Evolutionary conservation across 306 rosid genomes (phyloP), one percentile per base, ranked within the genome.

Genomic region (Cucumis melo): DNA sequence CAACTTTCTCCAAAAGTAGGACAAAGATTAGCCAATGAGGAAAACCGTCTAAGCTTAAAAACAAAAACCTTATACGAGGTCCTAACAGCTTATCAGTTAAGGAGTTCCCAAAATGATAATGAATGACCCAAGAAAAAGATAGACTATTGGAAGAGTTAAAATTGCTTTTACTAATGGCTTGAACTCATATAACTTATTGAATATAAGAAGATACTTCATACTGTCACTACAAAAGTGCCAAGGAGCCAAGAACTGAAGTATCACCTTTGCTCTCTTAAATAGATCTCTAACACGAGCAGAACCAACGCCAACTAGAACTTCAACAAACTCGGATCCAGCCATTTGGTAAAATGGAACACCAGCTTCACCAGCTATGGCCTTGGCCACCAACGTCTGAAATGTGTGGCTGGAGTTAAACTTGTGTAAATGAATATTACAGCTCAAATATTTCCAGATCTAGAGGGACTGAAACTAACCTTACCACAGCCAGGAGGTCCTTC

Each of bases 401-500:
- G 75, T 78, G 56, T 81, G 15, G 71, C 77, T 20, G 74, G 73
- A 75, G 53, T 79, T 61, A 73, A 68, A 63, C 38, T 71, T 61
- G 70, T 50, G 56, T 10, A 72, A 44, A 44, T 58, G 76, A 17
- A 61, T 60, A 72, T 66, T 76, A 14, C 57, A 41, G 63, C 17
- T 48, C 57, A 78, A 51, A 38, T 68, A 60, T 62, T 44, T 75
- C 23, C 75, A 83, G 54, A 83, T 46, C 57, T 58, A 32, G 64
- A 78, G 77, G 84, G 82, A 38, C 74, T 32, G 74, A 80, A 75
- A 80, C 89, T 81, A 75, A 94, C 99, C 97, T 94, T 94, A 88
- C 99, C 99, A 84, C 99, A 94, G 82, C 99, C 97, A 77, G 99
- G 99, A 64, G 97, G 97, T 50, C 99, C 99, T 82, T 94, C 99